phyloP scores from a whole-genome alignment of 2,329 filamentous ascomycete species.

The Pestalotiopsis sp. region DNA sequence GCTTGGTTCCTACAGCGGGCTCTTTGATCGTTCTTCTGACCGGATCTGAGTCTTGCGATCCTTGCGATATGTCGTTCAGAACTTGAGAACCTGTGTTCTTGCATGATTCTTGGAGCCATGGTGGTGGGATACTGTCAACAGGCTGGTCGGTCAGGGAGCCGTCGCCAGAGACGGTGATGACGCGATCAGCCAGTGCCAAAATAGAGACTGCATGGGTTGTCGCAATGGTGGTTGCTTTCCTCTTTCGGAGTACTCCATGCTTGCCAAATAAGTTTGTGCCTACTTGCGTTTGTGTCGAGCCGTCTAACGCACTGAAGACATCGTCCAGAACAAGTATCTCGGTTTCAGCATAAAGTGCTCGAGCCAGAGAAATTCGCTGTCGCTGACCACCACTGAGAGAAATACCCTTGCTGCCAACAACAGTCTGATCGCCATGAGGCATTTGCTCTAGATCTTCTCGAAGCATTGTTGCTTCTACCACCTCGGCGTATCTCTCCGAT shows the following conservation, averaged over 20 bases:
- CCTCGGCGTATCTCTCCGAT: conserved; percentile 19
- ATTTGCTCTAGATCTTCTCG: conserved; percentile 29
- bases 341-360: conserved; percentile 10
- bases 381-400: conserved; percentile 38
- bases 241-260: background rate
- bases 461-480: conserved; percentile 29
- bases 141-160: background rate
- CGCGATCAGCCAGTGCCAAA: background rate
- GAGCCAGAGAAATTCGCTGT: conserved; percentile 12
- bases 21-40: background rate
- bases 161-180: background rate
- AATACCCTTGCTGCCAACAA: conserved; percentile 37
- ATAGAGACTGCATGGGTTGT: background rate
- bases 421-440: conserved; percentile 34
- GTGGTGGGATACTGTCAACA: background rate
- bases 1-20: background rate
- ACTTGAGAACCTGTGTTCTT: background rate
- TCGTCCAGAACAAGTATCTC: conserved; percentile 9
- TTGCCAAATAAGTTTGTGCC: background rate
- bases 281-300: background rate
- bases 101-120: background rate
- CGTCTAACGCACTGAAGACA: conserved; percentile 4
- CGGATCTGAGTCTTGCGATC: background rate
- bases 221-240: background rate
- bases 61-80: background rate